Evolutionary conservation across 2,329 filamentous ascomycete species (phyloP), one percentile per base, ranked within the genome.

Genomic region (Alternaria arbusti): DNA sequence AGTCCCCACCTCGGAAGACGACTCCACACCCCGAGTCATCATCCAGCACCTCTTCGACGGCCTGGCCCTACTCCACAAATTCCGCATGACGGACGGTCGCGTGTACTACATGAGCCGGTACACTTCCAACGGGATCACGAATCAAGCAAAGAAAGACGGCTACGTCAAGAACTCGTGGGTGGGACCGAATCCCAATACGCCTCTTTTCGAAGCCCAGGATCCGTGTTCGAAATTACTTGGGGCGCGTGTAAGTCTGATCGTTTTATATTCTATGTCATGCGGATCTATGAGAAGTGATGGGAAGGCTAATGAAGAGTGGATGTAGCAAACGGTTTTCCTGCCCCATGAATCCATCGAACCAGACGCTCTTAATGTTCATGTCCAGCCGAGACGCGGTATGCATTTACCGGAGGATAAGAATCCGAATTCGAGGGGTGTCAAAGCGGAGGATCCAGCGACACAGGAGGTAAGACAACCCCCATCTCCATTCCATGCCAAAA

Each of bases 41-140:
- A 45, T 56, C n/a, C 54, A 56, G 40, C 54, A 56, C 23, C 40
- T 56, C 15, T 56, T 56, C 15, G 40, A 56, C 28, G 40, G 54
- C 13, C 40, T 56, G 20, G 40, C 13, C 15, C 20, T 46, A 13
- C 54, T 56, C 22, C 54, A 56, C 15, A 56, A 56, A 26, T 46
- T 56, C 4, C 54, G 40, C 17, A 46, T 56, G 54, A 30, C 46
- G 15, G n/a, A 56, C 20, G 54, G 54, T 20, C 40, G 54, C 9
- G 54, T 56, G 15, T 56, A 45, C n/a, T 56, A 56, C 54, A 45
- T 25, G 25, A 56, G 54, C 10, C 54, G 23, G 13, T 56, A 46
- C 54, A 46, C 54, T 22, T 43, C 45, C 20, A 25, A 32, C 12
- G 43, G 54, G 0, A 44, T 46, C n/a, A n/a, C 30, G n/a, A 15